A percentile compares a stretch with the other conserved stretches of the same genome.
Conservation (phyloP, 1,139 yeast species). For the Scheffersomyces parashehatae region DNA sequence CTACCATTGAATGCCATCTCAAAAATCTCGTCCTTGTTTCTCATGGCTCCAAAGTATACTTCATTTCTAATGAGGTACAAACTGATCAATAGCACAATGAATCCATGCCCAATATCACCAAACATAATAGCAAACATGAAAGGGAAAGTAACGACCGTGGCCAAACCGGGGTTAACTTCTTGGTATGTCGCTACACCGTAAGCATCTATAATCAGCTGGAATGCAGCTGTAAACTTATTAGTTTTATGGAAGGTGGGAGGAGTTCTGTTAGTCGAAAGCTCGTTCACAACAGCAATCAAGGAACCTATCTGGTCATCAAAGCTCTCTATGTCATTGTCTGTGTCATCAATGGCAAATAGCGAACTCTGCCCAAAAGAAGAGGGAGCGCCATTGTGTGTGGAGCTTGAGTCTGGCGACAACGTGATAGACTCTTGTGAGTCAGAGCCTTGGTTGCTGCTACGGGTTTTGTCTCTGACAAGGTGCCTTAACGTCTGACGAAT, state of each 20-base stretch:
- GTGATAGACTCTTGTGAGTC: slow-evolving; percentile 23
- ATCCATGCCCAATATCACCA: slow-evolving; percentile 84
- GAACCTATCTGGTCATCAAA: slow-evolving; percentile 29
- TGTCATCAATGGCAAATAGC: slow-evolving; percentile 54
- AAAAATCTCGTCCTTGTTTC: slow-evolving; percentile 68
- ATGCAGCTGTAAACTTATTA: slow-evolving; percentile 74
- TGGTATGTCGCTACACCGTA: slow-evolving; percentile 77
- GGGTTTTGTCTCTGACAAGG: slow-evolving; percentile 27
- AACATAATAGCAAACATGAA: slow-evolving; percentile 88
- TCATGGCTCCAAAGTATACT: slow-evolving; percentile 55
- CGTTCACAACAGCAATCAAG: slow-evolving; percentile 47
- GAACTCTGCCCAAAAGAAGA: slow-evolving; percentile 27
- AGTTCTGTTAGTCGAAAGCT: slow-evolving; percentile 50
- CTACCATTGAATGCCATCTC: slow-evolving; percentile 83
- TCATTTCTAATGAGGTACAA: slow-evolving; percentile 60
- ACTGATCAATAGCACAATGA: slow-evolving; percentile 63
- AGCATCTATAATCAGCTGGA: slow-evolving; percentile 77
- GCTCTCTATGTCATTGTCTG: slow-evolving; percentile 19
- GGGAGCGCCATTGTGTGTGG: slow-evolving; percentile 6
- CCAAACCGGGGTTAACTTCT: slow-evolving; percentile 79
- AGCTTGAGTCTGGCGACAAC: slow-evolving; percentile 14
- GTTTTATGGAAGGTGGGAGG: slow-evolving; percentile 82
- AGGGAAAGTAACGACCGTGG: slow-evolving; percentile 79
- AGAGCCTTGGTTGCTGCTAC: background rate
- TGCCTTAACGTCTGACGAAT: slow-evolving; percentile 27